Evolutionary conservation across 2,329 filamentous ascomycete genomes (phyloP), one percentile per base, ranked within the genome.

Genomic region (Cladophialophora carrionii): DNA sequence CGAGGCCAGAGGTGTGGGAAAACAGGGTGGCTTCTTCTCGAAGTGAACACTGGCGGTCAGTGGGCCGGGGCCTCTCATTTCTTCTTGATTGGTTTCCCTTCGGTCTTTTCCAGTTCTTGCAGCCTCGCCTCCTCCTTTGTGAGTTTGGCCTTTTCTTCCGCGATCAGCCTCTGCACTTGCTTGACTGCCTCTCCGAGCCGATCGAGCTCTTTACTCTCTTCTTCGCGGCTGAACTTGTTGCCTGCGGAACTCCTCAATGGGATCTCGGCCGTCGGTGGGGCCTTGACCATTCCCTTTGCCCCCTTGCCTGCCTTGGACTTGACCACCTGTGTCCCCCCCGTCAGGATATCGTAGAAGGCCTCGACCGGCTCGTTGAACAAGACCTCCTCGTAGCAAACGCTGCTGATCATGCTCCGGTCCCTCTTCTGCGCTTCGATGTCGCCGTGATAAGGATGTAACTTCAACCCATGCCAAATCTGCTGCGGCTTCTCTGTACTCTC

Each of bases 301-400:
- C 68, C 81, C 81, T 82, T 77, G 71, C 77, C 67, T 49, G 85
- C 85, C 61, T 84, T 84, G 20, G 73, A 70, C 65, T 57, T 74
- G 73, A 74, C 78, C 4, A 81, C 77, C 68, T 83, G 80, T 29
- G 88, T 86, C 66, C 91, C 91, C 5, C 85, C 83, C 1, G 92
- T 98, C 67, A 99, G 82, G 31, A 91, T 83, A 68, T 96, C 91
- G 78, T 91, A 97, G 74, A 99, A 72, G 53, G 90, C 87, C 77
- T 96, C 91, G 72, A 92, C 95, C 0, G 95, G 95, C 78, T 99
- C 95, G 79, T 96, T 98, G 83, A 99, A 99, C 57, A 98, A 85
- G 70, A 98, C 90, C 74, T 96, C 92, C 77, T 99, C 95, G 75
- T 97, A 92, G 64, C 87, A 88, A 84, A 95, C 94, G 57, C 88